A percentile compares a stretch with the other conserved stretches of the same genome.
Evolutionary conservation across 805 yeast species (phyloP).

Genomic region (Yamadazyma insecticola): DNA sequence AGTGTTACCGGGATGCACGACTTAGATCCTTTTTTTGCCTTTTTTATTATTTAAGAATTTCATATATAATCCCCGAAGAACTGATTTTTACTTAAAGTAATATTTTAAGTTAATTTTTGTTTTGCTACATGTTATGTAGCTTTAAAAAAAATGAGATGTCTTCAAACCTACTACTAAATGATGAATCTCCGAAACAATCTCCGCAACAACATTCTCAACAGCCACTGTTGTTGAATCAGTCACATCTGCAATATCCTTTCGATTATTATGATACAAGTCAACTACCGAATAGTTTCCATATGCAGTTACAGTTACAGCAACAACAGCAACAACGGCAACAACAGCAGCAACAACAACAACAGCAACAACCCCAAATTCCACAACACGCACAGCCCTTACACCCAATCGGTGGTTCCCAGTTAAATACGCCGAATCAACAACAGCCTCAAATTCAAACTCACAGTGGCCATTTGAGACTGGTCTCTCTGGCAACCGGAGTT

Average conservation of each 20-base stretch:
- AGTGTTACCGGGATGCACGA: no score
- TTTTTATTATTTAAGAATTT: no score
- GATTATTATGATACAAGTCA: conserved; percentile 11
- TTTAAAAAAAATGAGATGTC: no score
- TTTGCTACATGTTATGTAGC: no score
- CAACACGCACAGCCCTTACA: background rate
- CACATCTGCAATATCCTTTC: conserved; percentile 4
- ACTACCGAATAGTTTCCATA: background rate
- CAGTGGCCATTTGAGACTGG: background rate
- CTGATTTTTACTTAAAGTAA: no score
- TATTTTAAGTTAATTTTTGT: no score
- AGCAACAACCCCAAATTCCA: background rate
- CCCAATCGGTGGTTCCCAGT: background rate
- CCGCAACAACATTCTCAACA: background rate
- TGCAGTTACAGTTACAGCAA: no score
- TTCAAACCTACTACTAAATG: background rate
- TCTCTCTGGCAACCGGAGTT: background rate
- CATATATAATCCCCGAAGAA: no score
- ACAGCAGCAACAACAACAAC: background rate
- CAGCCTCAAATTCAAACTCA: background rate
- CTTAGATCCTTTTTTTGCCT: no score
- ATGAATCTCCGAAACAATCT: background rate
- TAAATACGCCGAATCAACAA: background rate
- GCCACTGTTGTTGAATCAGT: background rate
- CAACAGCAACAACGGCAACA: background rate